Conservation (phyloP, 176 grass and related monocot genomes). For the Eremochloa ophiuroides region DNA sequence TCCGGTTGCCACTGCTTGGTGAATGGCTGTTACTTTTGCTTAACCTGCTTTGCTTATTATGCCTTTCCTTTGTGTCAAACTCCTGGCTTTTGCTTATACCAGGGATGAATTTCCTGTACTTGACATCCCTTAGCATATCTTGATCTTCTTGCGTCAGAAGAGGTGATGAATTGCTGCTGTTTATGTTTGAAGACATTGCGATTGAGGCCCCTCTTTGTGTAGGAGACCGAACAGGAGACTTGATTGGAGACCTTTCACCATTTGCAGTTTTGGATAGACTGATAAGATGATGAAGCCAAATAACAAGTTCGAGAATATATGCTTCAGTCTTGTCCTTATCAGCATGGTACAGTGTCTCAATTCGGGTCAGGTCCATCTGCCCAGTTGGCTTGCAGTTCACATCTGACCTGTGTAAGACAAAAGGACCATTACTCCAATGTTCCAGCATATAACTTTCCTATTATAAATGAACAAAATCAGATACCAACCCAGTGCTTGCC, state of each 20-base stretch:
- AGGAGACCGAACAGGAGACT: conserved; percentile 80
- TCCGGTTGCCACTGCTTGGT: conserved; percentile 67
- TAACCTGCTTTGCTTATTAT: conserved; percentile 62
- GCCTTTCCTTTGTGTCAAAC: conserved; percentile 57
- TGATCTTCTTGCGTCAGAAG: conserved; percentile 83
- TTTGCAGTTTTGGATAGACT: conserved; percentile 64
- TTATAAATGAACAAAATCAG: conserved; percentile 12
- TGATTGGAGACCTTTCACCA: conserved; percentile 77
- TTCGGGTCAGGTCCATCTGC: conserved; percentile 66
- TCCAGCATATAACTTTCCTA: background rate
- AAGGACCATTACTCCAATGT: background rate
- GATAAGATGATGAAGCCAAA: conserved; percentile 90
- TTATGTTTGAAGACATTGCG: conserved; percentile 38
- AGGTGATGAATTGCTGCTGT: conserved; percentile 50
- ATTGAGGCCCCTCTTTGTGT: conserved; percentile 46
- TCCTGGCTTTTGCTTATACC: conserved; percentile 97
- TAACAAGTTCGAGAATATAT: conserved; percentile 71
- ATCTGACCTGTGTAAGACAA: conserved; percentile 54
- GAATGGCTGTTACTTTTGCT: conserved; percentile 97
- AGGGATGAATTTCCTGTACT: conserved; percentile 76
- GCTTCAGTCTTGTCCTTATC: conserved; percentile 93
- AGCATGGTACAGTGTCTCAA: conserved; percentile 94
- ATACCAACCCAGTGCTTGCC: conserved; percentile 73
- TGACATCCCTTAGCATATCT: conserved; percentile 89
- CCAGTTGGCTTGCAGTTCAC: conserved; percentile 68